These are phyloP conservation scores for Pseudevernia furfuracea DNA, from an alignment of 495 filamentous ascomycete genomes.

Conservation along the genomic window DNA sequence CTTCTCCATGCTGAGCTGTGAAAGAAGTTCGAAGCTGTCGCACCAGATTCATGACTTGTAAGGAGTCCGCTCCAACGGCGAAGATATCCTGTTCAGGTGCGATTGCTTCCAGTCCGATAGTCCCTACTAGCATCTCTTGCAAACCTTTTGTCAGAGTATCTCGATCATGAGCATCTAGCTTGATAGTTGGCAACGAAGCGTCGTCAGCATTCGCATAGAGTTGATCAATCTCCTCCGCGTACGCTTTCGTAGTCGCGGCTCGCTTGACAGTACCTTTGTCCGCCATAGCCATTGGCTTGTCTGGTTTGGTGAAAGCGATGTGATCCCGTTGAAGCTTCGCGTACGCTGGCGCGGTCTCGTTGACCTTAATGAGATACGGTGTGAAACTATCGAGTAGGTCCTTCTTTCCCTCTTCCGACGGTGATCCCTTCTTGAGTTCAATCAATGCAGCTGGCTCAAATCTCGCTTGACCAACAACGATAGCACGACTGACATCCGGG, in stretches of 20 bases:
- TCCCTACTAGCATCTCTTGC: neutral
- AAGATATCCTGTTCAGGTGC: neutral
- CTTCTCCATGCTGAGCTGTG: neutral
- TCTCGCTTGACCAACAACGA: conserved; percentile 33
- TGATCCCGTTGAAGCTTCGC: conserved; percentile 26
- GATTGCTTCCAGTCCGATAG: neutral
- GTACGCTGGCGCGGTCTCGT: conserved; percentile 27
- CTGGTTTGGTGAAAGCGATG: conserved; percentile 13
- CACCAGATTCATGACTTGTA: conserved; percentile 1
- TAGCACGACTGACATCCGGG: conserved; percentile 38
- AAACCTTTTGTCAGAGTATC: conserved; percentile 3
- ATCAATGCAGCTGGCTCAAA: conserved; percentile 29
- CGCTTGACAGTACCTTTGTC: conserved; percentile 5
- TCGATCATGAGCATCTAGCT: neutral
- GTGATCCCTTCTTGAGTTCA: conserved; percentile 26
- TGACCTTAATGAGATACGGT: conserved; percentile 25
- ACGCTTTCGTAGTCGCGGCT: neutral
- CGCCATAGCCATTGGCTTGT: neutral
- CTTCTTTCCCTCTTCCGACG: conserved; percentile 17
- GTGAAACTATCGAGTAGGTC: conserved; percentile 30
- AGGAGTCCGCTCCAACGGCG: conserved; percentile 2
- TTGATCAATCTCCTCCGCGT: conserved; percentile 1
- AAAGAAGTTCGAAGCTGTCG: conserved; percentile 2
- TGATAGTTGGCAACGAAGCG: neutral
- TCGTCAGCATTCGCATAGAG: conserved; percentile 7